These are phyloP conservation scores for Skeletonema tropicum DNA, from an alignment of 108 stramenopile genomes.

Conservation along the genomic window DNA sequence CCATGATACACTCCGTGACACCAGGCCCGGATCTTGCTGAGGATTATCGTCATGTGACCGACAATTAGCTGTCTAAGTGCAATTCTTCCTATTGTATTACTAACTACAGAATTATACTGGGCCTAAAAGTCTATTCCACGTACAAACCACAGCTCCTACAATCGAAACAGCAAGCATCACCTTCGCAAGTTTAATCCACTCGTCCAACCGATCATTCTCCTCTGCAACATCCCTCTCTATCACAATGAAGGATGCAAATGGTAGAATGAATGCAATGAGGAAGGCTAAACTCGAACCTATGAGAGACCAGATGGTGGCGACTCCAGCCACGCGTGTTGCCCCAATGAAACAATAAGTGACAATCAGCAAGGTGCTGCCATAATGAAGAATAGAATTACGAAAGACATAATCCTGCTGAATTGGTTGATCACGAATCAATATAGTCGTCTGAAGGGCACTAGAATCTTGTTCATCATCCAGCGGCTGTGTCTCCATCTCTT, in stretches of 20 bases:
- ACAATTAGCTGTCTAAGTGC: too few species aligned
- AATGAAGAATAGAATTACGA: conserved; percentile 38
- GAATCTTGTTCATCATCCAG: background rate
- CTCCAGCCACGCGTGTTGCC: conserved; percentile 60
- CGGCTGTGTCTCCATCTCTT: background rate
- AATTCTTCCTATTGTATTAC: too few species aligned
- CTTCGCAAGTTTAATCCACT: background rate
- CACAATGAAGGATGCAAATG: conserved; percentile 50
- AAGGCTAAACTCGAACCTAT: conserved; percentile 61
- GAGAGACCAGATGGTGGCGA: conserved; percentile 65
- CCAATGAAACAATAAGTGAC: conserved; percentile 38
- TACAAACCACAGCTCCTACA: background rate
- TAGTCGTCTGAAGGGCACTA: background rate
- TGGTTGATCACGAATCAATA: background rate
- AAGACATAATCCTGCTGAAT: background rate
- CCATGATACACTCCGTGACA: too few species aligned
- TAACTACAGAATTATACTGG: background rate
- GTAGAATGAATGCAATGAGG: conserved; percentile 67
- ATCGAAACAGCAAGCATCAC: background rate
- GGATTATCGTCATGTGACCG: too few species aligned
- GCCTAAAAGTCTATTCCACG: background rate
- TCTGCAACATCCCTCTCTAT: conserved; percentile 28
- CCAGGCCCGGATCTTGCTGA: too few species aligned
- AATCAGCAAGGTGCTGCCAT: conserved; percentile 50
- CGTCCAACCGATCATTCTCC: background rate